Conservation (phyloP, 1,139 yeast genomes). For the Diutina rugosa region DNA sequence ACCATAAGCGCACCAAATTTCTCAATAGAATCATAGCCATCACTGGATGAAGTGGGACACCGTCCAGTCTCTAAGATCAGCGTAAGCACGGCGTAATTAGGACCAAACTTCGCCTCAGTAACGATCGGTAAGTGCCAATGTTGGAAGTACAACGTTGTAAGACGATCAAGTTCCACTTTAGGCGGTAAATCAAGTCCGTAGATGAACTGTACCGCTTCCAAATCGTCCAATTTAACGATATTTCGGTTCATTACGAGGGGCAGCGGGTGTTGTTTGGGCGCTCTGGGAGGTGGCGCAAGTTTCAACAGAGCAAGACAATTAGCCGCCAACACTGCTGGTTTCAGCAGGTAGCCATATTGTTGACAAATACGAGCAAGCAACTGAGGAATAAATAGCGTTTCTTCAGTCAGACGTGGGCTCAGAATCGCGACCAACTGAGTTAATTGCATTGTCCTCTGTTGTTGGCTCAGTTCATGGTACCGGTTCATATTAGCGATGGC, state of each 20-base stretch:
- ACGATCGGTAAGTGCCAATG: constrained; percentile 77
- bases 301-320: constrained; percentile 58
- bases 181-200: constrained; percentile 22
- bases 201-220: constrained; percentile 32
- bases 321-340: constrained; percentile 56
- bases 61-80: constrained; percentile 18
- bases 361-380: constrained; percentile 55
- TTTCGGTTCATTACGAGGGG: constrained; percentile 7
- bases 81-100: constrained; percentile 38
- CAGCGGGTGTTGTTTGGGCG: neutral
- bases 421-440: constrained; percentile 62
- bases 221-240: constrained; percentile 8
- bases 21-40: constrained; percentile 27
- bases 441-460: constrained; percentile 20
- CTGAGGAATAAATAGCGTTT: constrained; percentile 61
- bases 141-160: constrained; percentile 51
- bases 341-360: constrained; percentile 56
- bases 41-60: constrained; percentile 1
- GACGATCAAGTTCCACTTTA: constrained; percentile 41
- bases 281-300: constrained; percentile 8
- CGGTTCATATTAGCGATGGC: constrained; percentile 46
- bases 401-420: constrained; percentile 67
- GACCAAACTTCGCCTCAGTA: constrained; percentile 51
- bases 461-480: constrained; percentile 26
- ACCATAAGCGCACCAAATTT: constrained; percentile 51